Conservation (phyloP, 2,329 filamentous ascomycete species). For the Calonectria pauciramosa region DNA sequence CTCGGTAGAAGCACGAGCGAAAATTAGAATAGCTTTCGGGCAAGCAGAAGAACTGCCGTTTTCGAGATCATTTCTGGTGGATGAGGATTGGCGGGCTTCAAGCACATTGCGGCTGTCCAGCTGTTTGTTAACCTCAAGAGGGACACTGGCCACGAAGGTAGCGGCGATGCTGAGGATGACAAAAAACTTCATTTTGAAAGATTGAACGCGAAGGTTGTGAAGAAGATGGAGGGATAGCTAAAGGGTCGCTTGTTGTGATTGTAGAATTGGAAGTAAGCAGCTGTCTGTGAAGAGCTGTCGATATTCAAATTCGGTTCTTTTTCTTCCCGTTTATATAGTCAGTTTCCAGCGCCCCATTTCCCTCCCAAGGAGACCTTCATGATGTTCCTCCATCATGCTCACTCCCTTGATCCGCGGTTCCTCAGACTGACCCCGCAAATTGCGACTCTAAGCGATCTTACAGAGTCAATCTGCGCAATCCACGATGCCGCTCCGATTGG, state of each 20-base stretch:
- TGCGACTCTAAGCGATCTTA: background rate
- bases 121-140: background rate
- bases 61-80: slow-evolving; percentile 47
- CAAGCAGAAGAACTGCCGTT: slow-evolving; percentile 47
- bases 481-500: background rate
- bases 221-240: background rate
- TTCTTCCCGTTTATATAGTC: background rate
- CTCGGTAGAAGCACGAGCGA: slow-evolving; percentile 55
- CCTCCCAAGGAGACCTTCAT: background rate
- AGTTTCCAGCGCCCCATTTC: background rate
- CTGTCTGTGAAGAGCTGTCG: background rate
- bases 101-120: background rate
- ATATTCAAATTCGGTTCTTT: background rate
- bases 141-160: background rate
- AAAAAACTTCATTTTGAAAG: slow-evolving; percentile 8
- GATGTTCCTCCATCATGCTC: background rate
- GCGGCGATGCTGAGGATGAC: background rate
- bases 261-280: too few species aligned
- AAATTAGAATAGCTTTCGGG: slow-evolving; percentile 55
- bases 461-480: too few species aligned
- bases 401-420: too few species aligned
- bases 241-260: too few species aligned
- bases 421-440: background rate
- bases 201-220: background rate
- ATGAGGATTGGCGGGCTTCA: slow-evolving; percentile 35